phyloP scores from a whole-genome alignment of 345 rosid genomes.

The Microcos paniculata region DNA sequence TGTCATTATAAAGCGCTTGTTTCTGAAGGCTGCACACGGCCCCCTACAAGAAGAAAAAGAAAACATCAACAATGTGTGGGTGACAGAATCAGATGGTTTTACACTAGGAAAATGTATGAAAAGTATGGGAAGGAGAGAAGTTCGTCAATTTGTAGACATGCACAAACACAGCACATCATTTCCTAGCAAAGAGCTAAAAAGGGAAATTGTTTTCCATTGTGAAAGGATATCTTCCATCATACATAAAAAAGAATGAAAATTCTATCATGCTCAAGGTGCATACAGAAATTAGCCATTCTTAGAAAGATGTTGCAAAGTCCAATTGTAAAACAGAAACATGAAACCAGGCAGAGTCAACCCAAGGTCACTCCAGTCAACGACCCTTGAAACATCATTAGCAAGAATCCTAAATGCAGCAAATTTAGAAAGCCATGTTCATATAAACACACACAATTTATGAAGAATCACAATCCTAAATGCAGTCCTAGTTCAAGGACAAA shows the following conservation, averaged over 20 bases:
- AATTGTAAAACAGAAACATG: not conserved
- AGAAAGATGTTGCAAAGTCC: not conserved
- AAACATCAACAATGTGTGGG: not conserved
- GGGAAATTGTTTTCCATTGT: not conserved
- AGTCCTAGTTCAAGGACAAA: too few species aligned
- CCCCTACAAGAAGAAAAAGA: conserved; percentile 44
- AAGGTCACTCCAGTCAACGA: not conserved
- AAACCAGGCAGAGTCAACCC: not conserved
- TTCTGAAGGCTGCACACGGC: conserved; percentile 91
- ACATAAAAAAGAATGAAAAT: not conserved
- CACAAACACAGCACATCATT: not conserved
- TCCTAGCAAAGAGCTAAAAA: not conserved
- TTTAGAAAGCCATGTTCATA: not conserved
- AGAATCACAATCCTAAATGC: conserved; percentile 17
- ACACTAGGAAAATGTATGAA: not conserved
- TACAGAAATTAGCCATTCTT: not conserved
- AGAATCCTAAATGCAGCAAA: not conserved
- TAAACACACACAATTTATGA: not conserved
- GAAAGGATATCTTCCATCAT: not conserved
- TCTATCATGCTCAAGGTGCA: not conserved
- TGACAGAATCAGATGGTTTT: not conserved
- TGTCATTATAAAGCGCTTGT: conserved; percentile 94
- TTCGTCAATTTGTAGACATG: not conserved
- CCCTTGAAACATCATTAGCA: not conserved
- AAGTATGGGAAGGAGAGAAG: not conserved